Conservation (phyloP, 345 rosid species). For the Camelina laxa region DNA sequence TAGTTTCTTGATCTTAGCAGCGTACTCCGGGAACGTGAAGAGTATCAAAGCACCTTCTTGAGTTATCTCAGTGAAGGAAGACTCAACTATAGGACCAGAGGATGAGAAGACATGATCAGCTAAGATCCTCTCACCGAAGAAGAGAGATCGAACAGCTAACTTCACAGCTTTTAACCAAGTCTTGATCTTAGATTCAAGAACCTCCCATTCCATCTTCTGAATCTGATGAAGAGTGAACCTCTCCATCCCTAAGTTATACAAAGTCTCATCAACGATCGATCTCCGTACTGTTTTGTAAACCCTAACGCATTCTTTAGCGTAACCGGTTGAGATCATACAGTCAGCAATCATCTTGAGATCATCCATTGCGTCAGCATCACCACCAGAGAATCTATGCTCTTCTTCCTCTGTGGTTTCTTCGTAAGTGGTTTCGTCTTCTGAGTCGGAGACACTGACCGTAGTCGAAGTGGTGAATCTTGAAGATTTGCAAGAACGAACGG, state of each 20-base stretch:
- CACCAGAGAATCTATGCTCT: conserved; percentile 45
- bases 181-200: conserved; percentile 60
- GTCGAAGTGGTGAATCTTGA: conserved; percentile 54
- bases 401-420: conserved; percentile 57
- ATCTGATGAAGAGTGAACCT: conserved; percentile 51
- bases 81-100: conserved; percentile 56
- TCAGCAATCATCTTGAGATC: conserved; percentile 80
- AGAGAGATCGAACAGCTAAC: conserved; percentile 56
- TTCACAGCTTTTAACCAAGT: conserved; percentile 72
- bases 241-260: conserved; percentile 62
- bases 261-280: conserved; percentile 73
- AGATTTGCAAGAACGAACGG: conserved; percentile 57
- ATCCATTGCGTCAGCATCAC: conserved; percentile 56
- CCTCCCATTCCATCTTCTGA: conserved; percentile 74
- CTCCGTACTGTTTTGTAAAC: conserved; percentile 63
- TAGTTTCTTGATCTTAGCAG: conserved; percentile 53
- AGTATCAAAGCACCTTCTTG: conserved; percentile 66
- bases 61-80: conserved; percentile 71
- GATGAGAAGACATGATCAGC: conserved; percentile 77
- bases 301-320: conserved; percentile 71
- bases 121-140: conserved; percentile 71
- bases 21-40: conserved; percentile 65
- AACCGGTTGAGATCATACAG: conserved; percentile 86
- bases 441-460: conserved; percentile 41
- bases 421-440: conserved; percentile 37